Evolutionary conservation across 768 basidiomycete species (phyloP).

Genomic region (Leccinum rimulosum): DNA sequence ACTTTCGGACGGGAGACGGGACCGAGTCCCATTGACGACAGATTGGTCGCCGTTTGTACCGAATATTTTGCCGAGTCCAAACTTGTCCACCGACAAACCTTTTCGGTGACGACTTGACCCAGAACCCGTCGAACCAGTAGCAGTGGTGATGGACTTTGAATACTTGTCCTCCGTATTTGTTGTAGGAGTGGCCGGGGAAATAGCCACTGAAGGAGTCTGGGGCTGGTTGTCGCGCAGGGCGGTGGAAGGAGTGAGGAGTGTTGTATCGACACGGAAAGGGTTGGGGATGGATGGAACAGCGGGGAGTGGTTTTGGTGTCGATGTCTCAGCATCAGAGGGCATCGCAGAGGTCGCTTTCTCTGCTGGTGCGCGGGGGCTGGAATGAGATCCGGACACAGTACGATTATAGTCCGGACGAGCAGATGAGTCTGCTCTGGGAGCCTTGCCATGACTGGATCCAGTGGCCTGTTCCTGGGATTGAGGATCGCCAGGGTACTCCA

Average conservation of each 20-base stretch:
- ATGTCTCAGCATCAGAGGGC: slow-evolving; percentile 11
- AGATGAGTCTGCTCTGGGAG: slow-evolving; percentile 16
- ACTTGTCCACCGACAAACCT: slow-evolving; percentile 76
- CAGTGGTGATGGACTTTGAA: slow-evolving; percentile 27
- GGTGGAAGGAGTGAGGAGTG: slow-evolving; percentile 22
- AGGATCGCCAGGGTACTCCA: slow-evolving; percentile 78
- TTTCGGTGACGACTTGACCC: slow-evolving; percentile 56
- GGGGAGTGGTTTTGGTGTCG: slow-evolving; percentile 31
- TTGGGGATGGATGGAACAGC: slow-evolving; percentile 22
- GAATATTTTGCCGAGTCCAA: slow-evolving; percentile 76
- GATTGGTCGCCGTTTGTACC: slow-evolving; percentile 40
- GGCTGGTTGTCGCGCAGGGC: slow-evolving; percentile 29
- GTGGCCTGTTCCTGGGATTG: slow-evolving; percentile 23
- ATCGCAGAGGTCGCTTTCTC: slow-evolving; percentile 18
- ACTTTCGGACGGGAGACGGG: slow-evolving; percentile 45
- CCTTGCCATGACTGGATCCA: slow-evolving; percentile 22
- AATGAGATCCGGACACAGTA: slow-evolving; percentile 12
- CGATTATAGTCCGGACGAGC: slow-evolving; percentile 17
- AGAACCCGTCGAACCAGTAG: slow-evolving; percentile 36
- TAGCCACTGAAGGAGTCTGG: slow-evolving; percentile 30
- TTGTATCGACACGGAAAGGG: slow-evolving; percentile 20
- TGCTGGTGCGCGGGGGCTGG: slow-evolving; percentile 1
- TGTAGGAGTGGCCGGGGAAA: slow-evolving; percentile 44
- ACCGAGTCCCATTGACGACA: slow-evolving; percentile 32
- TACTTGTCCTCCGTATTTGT: slow-evolving; percentile 28